phyloP scores from a whole-genome alignment of 768 basidiomycete genomes.

The Amanita molliuscula region DNA sequence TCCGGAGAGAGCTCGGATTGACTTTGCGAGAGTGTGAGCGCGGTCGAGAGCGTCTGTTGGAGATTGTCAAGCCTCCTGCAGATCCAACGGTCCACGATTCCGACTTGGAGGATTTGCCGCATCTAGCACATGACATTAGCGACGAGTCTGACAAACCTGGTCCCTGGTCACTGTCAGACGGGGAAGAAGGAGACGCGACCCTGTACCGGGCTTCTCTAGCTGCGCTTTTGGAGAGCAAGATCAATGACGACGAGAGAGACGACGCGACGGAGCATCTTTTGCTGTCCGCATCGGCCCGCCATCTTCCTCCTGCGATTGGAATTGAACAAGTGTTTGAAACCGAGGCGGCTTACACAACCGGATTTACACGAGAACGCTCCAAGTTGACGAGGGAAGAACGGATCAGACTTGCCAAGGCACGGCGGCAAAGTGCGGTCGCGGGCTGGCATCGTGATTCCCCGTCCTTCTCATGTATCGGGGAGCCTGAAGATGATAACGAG shows the following conservation, averaged over 20 bases:
- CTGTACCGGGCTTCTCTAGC: slow-evolving; percentile 11
- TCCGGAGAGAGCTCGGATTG: slow-evolving; percentile 67
- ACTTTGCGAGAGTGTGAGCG: slow-evolving; percentile 79
- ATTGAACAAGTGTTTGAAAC: slow-evolving; percentile 81
- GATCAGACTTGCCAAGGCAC: slow-evolving; percentile 46
- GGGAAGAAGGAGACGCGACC: slow-evolving; percentile 13
- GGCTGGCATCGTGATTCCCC: slow-evolving; percentile 15
- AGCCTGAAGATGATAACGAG: slow-evolving; percentile 6
- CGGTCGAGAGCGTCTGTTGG: slow-evolving; percentile 54
- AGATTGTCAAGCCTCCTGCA: slow-evolving; percentile 39
- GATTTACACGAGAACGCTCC: slow-evolving; percentile 47
- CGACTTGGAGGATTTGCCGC: slow-evolving; percentile 29
- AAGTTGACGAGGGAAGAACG: slow-evolving; percentile 69
- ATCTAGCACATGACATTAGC: slow-evolving; percentile 40
- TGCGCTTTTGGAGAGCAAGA: slow-evolving; percentile 13
- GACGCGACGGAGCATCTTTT: slow-evolving; percentile 51
- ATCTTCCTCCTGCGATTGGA: slow-evolving; percentile 49
- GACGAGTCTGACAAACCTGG: slow-evolving; percentile 46
- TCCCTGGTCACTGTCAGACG: slow-evolving; percentile 25
- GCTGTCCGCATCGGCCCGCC: slow-evolving; percentile 34
- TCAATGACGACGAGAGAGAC: slow-evolving; percentile 26
- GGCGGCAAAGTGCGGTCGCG: slow-evolving; percentile 33
- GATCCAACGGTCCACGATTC: slow-evolving; percentile 15
- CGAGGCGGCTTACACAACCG: slow-evolving; percentile 32
- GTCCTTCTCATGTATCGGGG: slow-evolving; percentile 6